These are phyloP conservation scores for Lodderomyces margitis DNA, from an alignment of 1,139 yeast species.

Conservation along the genomic window DNA sequence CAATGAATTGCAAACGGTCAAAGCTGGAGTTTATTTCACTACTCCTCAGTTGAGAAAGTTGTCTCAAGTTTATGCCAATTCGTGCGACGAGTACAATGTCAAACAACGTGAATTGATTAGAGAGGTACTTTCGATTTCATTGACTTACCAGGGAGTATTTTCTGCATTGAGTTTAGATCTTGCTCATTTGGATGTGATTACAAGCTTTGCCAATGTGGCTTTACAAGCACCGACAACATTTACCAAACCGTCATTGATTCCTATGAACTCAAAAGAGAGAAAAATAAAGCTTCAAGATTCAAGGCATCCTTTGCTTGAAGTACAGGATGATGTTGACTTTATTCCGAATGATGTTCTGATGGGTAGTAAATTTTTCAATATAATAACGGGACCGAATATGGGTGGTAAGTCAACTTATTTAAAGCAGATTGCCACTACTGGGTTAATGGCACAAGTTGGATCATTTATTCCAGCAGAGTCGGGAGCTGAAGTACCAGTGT, in stretches of 20 bases:
- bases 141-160: conserved; percentile 78
- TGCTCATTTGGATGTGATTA: conserved; percentile 79
- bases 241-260: conserved; percentile 63
- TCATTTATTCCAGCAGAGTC: conserved; percentile 69
- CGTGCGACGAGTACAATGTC: conserved; percentile 64
- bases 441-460: conserved; percentile 89
- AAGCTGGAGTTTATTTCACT: conserved; percentile 92
- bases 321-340: conserved; percentile 82
- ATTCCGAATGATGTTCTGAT: conserved; percentile 77
- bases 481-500: conserved; percentile 70
- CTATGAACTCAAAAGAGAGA: conserved; percentile 37
- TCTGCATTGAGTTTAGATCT: conserved; percentile 62
- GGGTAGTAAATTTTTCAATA: conserved; percentile 58
- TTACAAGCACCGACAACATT: conserved; percentile 82
- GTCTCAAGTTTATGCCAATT: conserved; percentile 56
- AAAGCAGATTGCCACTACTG: conserved; percentile 86
- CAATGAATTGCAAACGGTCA: conserved; percentile 82
- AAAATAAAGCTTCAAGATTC: conserved; percentile 63
- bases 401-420: conserved; percentile 97
- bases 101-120: conserved; percentile 77
- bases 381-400: conserved; percentile 98
- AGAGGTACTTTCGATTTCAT: conserved; percentile 76
- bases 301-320: conserved; percentile 92
- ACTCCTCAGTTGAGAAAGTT: conserved; percentile 61
- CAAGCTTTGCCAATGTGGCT: conserved; percentile 83